Percentiles rank a stretch among this genome's conserved stretches.
Conservation (phyloP, 805 yeast genomes). For the Lipomyces sp. region DNA sequence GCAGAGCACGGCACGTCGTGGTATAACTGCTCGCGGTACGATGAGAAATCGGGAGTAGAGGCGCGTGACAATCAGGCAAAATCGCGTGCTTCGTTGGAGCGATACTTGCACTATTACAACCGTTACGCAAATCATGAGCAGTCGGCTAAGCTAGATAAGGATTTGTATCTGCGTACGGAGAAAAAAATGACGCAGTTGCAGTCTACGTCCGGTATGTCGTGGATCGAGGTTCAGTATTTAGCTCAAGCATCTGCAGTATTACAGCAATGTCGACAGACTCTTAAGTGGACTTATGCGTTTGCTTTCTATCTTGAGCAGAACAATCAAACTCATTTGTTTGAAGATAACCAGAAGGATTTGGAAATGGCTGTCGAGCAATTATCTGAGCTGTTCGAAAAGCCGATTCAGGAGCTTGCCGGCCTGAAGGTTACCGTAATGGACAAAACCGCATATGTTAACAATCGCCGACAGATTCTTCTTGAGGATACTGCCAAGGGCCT, state of each 20-base stretch:
- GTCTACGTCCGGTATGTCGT: conserved; percentile 65
- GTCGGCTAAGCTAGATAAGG: conserved; percentile 73
- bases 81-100: conserved; percentile 57
- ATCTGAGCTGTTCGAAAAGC: conserved; percentile 60
- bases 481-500: conserved; percentile 54
- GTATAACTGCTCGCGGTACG: conserved; percentile 70
- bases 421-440: conserved; percentile 51
- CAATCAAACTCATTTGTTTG: conserved; percentile 65
- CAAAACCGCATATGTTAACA: conserved; percentile 51
- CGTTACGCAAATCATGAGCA: conserved; percentile 75
- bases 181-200: conserved; percentile 67
- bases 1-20: conserved; percentile 61
- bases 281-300: conserved; percentile 91
- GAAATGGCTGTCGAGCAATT: conserved; percentile 71
- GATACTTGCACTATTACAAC: conserved; percentile 77
- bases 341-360: conserved; percentile 68
- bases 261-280: conserved; percentile 68
- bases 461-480: conserved; percentile 51
- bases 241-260: conserved; percentile 71
- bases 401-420: conserved; percentile 46
- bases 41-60: conserved; percentile 51
- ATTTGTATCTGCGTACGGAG: conserved; percentile 66
- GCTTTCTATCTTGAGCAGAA: conserved; percentile 64
- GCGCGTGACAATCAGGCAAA: conserved; percentile 50
- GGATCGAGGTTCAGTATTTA: conserved; percentile 88